phyloP scores from a whole-genome alignment of 768 basidiomycete species.

The Russula ochroleuca region DNA sequence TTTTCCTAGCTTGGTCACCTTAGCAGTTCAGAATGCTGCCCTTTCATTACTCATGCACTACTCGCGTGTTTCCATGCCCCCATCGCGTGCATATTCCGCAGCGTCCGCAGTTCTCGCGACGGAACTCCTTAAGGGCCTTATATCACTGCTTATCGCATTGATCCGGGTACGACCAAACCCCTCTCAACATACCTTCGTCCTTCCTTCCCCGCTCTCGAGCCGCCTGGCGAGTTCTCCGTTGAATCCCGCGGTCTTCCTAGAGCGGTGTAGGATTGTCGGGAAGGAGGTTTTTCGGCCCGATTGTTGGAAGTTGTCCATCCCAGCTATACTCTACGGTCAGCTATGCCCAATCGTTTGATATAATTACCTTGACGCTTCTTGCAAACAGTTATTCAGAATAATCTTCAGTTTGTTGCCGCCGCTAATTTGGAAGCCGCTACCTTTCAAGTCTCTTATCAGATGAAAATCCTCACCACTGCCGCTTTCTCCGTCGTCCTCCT shows the following conservation, averaged over 20 bases:
- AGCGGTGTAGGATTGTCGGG: slow-evolving; percentile 52
- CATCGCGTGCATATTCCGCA: slow-evolving; percentile 81
- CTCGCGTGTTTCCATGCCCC: slow-evolving; percentile 77
- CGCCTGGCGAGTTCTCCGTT: slow-evolving; percentile 36
- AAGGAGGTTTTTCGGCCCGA: slow-evolving; percentile 80
- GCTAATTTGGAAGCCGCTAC: slow-evolving; percentile 93
- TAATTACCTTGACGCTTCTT: slow-evolving; percentile 20
- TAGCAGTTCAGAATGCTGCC: slow-evolving; percentile 88
- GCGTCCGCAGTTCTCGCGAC: slow-evolving; percentile 91
- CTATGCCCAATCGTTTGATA: slow-evolving; percentile 8
- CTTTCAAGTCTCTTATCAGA: slow-evolving; percentile 95
- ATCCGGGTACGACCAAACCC: slow-evolving; percentile 46
- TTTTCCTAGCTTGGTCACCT: slow-evolving; percentile 60
- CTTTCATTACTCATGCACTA: slow-evolving; percentile 96
- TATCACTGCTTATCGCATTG: slow-evolving; percentile 85
- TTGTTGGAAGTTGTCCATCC: slow-evolving; percentile 97
- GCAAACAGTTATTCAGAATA: slow-evolving; percentile 78
- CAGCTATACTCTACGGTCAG: slow-evolving; percentile 86
- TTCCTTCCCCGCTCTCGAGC: slow-evolving; percentile 27
- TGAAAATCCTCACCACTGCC: slow-evolving; percentile 95
- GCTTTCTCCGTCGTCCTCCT: slow-evolving; percentile 82
- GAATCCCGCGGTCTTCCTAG: slow-evolving; percentile 36
- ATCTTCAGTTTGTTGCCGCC: slow-evolving; percentile 91
- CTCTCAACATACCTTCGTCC: slow-evolving; percentile 32
- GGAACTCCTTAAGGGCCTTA: slow-evolving; percentile 87